These are phyloP conservation scores for Verticillium nubilum DNA, from an alignment of 2,329 filamentous ascomycete species.

Conservation along the genomic window DNA sequence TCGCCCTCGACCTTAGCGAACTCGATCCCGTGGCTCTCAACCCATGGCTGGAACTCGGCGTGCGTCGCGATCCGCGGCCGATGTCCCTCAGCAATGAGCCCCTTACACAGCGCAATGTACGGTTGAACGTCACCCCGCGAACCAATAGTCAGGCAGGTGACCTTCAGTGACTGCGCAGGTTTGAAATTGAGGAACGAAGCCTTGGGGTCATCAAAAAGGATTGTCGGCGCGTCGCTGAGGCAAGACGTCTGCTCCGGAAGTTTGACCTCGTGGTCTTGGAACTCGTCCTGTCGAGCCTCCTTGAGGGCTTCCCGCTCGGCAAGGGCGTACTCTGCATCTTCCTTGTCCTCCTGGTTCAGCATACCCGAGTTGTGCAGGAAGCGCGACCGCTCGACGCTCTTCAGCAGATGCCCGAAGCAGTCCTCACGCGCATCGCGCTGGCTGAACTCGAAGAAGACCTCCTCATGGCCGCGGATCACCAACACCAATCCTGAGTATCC, in stretches of 20 bases:
- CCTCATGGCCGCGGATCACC: constrained; percentile 91
- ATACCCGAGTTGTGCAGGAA: constrained; percentile 66
- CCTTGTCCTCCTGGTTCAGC: constrained; percentile 62
- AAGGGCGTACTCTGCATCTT: constrained; percentile 67
- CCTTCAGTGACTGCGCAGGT: constrained; percentile 68
- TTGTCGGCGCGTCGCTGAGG: constrained; percentile 59
- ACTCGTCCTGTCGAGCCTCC: constrained; percentile 58
- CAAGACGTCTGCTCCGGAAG: constrained; percentile 40
- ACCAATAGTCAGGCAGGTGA: constrained; percentile 94
- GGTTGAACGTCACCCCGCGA: constrained; percentile 95
- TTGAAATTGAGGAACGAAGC: constrained; percentile 91
- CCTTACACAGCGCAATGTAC: constrained; percentile 94
- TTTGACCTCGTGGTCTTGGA: constrained; percentile 43
- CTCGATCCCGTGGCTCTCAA: constrained; percentile 88
- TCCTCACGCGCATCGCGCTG: constrained; percentile 77
- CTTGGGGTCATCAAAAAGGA: constrained; percentile 83
- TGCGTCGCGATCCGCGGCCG: constrained; percentile 85
- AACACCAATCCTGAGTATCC: constrained; percentile 87
- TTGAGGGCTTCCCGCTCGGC: constrained; percentile 78
- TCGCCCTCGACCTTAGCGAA: constrained; percentile 87
- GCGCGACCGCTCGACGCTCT: constrained; percentile 66
- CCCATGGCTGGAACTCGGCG: constrained; percentile 81
- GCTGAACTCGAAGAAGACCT: constrained; percentile 92
- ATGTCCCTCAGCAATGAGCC: constrained; percentile 82
- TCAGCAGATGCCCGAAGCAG: constrained; percentile 75